Base-by-base conservation (phyloP, 768 basidiomycete species). In the Clitopilus passeckerianus region DNA sequence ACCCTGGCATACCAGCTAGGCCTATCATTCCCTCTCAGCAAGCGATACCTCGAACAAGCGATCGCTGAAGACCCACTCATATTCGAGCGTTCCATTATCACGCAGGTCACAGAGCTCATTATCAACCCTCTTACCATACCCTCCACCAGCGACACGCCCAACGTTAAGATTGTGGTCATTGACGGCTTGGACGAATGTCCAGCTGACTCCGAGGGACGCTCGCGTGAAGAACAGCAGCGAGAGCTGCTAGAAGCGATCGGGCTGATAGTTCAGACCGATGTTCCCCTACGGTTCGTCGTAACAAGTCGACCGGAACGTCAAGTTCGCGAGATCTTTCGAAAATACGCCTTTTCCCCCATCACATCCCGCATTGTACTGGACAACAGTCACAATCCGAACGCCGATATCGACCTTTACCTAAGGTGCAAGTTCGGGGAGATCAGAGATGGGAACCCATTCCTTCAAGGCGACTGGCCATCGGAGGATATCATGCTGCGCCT, bases 291-390 rank as follows among this genome's bases (percentile, higher is more conserved):
- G 53, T 68, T 72, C 59, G 65, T 72, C 58, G 64, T 72, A 22
- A 60, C 68, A 10, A 65, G 65, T 23, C 65, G 67, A n/a, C 70
- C 70, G 2, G 70, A 70, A 56, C 66, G 67, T 20, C 53, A 59
- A 34, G 67, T 72, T 22, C 61, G 64, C 62, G 53, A 62, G 33
- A 52, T 0, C 63, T 61, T 18, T 59, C 64, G 14, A 22, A 44
- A 6, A 63, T 9, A 12, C 59, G 9, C n/a, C 10, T n/a, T 50
- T 23, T n/a, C 46, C n/a, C 10, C 18, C 9, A 5, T 20, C 10
- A 50, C 46, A 18, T 23, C 10, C 22, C 10, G 15, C 3, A 18
- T 50, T 10, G n/a, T 22, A 3, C 46, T 50, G 12, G 18, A 50
- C 18, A 50, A 23, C 18, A 50, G 4, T 23, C 16, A 18, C 5